Evolutionary conservation across 768 basidiomycete species (phyloP).

Genomic region (Artomyces pyxidatus): DNA sequence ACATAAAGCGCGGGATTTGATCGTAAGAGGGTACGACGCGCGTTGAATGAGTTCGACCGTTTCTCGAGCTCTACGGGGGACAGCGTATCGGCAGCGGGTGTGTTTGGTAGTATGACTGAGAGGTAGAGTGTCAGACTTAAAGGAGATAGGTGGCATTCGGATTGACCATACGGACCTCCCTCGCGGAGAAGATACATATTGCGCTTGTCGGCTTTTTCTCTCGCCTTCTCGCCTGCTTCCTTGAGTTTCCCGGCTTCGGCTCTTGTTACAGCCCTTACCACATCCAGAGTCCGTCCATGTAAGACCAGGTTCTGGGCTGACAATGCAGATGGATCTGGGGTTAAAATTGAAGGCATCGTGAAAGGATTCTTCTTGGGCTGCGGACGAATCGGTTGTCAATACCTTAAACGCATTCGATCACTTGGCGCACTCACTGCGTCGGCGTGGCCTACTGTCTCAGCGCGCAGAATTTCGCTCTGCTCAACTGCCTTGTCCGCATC

Average conservation of each 20-base stretch:
- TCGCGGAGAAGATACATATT: conserved; percentile 94
- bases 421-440: conserved; percentile 18
- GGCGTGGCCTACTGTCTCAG: conserved; percentile 48
- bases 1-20: conserved; percentile 93
- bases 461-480: conserved; percentile 65
- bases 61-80: conserved; percentile 75
- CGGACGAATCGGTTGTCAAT: too few species aligned
- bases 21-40: conserved; percentile 74
- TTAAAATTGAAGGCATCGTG: conserved; percentile 79
- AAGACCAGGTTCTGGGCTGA: conserved; percentile 78
- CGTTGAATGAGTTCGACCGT: conserved; percentile 77
- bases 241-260: conserved; percentile 84
- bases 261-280: conserved; percentile 82
- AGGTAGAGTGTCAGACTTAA: conserved; percentile 1
- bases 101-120: conserved; percentile 84
- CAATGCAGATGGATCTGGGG: conserved; percentile 86
- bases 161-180: conserved; percentile 57
- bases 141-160: background rate
- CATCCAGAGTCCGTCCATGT: conserved; percentile 89
- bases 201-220: conserved; percentile 89
- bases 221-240: conserved; percentile 76
- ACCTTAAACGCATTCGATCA: background rate
- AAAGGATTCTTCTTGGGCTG: conserved; percentile 80
- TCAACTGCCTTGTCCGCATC: conserved; percentile 81
- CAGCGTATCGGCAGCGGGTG: conserved; percentile 67